phyloP scores from a whole-genome alignment of 2,329 filamentous ascomycete genomes.

The Chaetomiaceae sp. region DNA sequence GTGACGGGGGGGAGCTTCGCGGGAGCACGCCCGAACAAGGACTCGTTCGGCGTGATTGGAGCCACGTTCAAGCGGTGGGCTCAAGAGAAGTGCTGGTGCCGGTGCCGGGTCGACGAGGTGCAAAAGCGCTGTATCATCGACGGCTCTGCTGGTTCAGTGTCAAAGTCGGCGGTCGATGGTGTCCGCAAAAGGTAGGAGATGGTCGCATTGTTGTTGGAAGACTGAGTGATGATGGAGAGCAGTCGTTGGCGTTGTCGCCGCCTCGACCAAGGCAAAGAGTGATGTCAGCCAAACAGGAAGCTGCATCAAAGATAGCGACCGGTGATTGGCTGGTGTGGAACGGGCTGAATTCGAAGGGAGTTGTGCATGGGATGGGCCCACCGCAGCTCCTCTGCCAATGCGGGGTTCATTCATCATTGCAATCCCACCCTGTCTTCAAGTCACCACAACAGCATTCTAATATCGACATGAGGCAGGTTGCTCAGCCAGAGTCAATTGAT shows the following conservation, averaged over 20 bases:
- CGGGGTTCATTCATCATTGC: too few relatives aligned
- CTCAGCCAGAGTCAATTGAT: too few relatives aligned
- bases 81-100: neutral
- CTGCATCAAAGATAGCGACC: neutral
- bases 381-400: too few relatives aligned
- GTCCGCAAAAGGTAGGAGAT: neutral
- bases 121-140: neutral
- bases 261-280: neutral
- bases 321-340: slow-evolving; percentile 5
- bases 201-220: slow-evolving; percentile 2
- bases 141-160: neutral
- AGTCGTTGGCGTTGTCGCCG: neutral
- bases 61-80: slow-evolving; percentile 3
- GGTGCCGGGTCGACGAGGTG: too few relatives aligned
- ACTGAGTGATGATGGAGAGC: neutral
- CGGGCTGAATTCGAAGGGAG: neutral
- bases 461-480: too few relatives aligned
- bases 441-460: too few relatives aligned
- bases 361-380: too few relatives aligned
- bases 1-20: too few relatives aligned
- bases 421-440: too few relatives aligned
- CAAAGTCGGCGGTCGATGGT: neutral
- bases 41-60: slow-evolving; percentile 5
- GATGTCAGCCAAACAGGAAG: slow-evolving; percentile 14
- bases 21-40: neutral